Base-by-base conservation (phyloP, 2,329 filamentous ascomycete species). In the Beauveria asiatica region DNA sequence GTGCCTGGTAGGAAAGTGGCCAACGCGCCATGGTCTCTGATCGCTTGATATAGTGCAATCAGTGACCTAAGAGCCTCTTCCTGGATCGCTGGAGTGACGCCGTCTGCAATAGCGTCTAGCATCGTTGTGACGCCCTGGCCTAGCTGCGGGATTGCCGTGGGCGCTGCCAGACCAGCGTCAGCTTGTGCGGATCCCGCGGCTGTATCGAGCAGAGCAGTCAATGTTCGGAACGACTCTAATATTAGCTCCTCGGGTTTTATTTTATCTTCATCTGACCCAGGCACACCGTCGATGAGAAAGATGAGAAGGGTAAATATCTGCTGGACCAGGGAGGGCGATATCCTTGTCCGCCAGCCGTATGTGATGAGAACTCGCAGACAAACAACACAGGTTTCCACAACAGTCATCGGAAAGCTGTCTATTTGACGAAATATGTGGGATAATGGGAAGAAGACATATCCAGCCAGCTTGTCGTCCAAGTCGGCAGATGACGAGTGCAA, bases 391-490 rank as follows among this genome's bases (percentile, higher is more conserved):
- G 89, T 74, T 70, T 99, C 94, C 8, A 94, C 76, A 45, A 90
- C 78, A 41, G 82, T 81, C 51, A 89, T 82, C 1, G 92, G 86
- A 58, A 92, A 84, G 52, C 82, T 79, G 63, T 88, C 83, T 65
- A 90, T 87, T 63, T 86, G 82, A 61, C 90, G 87, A 67, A 99
- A 87, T 44, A 97, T 84, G 66, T 94, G 88, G 0, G 90, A 92
- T 0, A 99, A 78, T 0, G 94, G 94, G 64, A 97, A 96, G 77
- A 97, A 97, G 68, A 89, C 83, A 78, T 97, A 99, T 76, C 97
- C 92, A 16, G 92, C 91, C 19, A 97, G 77, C 70, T 92, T 93
- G 57, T 86, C 81, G 70, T 97, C 90, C 19, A 97, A 72, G 0
- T 77, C 75, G 2, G 75, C 70, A 3, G 76, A 71, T 66, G 80